Evolutionary conservation across 2,329 filamentous ascomycete species (phyloP).

Genomic region (Trichophyton schoenleinii): DNA sequence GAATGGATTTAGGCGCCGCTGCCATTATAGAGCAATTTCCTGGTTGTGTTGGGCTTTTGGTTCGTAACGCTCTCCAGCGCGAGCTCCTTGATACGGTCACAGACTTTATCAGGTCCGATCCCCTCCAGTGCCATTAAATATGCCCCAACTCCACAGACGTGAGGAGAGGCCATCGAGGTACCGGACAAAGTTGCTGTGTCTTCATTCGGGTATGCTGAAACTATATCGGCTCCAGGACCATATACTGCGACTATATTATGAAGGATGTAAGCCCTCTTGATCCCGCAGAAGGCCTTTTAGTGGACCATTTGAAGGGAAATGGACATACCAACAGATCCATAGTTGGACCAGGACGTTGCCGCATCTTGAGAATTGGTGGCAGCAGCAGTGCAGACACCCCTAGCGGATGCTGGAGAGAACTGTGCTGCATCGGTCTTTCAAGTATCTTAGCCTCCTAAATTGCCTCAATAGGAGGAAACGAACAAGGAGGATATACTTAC

Average conservation of each 20-base stretch:
- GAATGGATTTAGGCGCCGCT: neutral
- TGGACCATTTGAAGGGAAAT: neutral
- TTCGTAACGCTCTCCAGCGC: constrained; percentile 25
- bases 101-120: constrained; percentile 35
- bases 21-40: constrained; percentile 20
- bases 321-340: constrained; percentile 24
- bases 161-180: constrained; percentile 28
- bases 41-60: constrained; percentile 17
- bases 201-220: constrained; percentile 37
- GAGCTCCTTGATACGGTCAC: constrained; percentile 41
- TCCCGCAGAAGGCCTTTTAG: neutral
- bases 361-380: constrained; percentile 24
- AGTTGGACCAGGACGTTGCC: constrained; percentile 32
- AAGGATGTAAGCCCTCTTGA: neutral
- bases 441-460: constrained; percentile 13
- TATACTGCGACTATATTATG: constrained; percentile 40
- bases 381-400: constrained; percentile 30
- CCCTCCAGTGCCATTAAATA: constrained; percentile 41
- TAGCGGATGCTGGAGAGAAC: constrained; percentile 25
- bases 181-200: constrained; percentile 34
- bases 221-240: constrained; percentile 42
- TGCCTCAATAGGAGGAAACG: constrained; percentile 10
- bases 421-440: neutral
- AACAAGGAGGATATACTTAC: constrained; percentile 10
- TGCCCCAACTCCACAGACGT: constrained; percentile 43